These are phyloP conservation scores for Rhododendron griersonianum DNA, from an alignment of 148 eudicot species.

Conservation along the genomic window DNA sequence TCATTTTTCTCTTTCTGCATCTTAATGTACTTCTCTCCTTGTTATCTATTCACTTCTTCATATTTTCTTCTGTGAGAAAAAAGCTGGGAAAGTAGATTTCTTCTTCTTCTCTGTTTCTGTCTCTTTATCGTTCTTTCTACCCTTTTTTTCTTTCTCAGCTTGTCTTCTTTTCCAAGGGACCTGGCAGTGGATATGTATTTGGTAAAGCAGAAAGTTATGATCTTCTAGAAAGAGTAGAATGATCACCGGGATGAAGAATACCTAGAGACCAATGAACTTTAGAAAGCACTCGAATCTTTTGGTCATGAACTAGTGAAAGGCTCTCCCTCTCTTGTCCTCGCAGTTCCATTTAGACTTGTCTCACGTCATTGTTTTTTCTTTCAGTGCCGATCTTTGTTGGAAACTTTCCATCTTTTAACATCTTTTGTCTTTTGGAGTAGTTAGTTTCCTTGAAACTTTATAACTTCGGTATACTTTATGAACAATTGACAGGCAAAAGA, in stretches of 20 bases:
- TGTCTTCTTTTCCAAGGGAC: neutral
- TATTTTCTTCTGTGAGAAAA: neutral
- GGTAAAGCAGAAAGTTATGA: neutral
- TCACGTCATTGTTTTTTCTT: neutral
- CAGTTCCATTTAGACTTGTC: neutral
- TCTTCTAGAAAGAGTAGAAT: neutral
- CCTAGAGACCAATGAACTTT: neutral
- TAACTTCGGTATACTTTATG: neutral
- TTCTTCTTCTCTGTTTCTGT: neutral
- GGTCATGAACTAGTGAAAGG: neutral
- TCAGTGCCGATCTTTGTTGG: neutral
- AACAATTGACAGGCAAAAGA: slow-evolving; percentile 68
- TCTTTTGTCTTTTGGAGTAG: neutral
- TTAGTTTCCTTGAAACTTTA: slow-evolving; percentile 12
- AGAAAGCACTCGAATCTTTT: neutral
- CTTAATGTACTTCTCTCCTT: neutral
- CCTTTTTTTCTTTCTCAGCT: neutral
- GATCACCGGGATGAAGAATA: neutral
- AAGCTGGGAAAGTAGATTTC: neutral
- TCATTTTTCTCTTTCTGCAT: neutral
- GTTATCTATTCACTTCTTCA: neutral
- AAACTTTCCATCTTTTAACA: neutral
- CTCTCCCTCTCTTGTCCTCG: neutral
- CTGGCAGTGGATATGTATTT: neutral
- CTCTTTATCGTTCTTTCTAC: neutral